Conservation (phyloP, 345 rosid genomes). For the Carallia brachiata region DNA sequence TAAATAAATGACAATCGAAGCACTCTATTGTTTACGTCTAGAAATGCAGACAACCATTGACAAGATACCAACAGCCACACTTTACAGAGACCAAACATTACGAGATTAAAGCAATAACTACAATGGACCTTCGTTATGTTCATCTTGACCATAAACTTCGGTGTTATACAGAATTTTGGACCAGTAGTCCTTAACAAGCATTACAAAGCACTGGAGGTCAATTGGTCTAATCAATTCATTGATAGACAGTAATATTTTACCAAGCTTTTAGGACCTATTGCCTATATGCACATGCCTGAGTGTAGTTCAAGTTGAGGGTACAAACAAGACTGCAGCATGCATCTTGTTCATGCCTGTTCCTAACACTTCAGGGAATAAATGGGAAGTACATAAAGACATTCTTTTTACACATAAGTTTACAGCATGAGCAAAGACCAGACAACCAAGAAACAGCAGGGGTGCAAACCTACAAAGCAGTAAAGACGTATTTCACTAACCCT, state of each 20-base stretch:
- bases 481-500: slow-evolving; percentile 44
- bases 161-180: not conserved
- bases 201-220: not conserved
- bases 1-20: too few relatives aligned
- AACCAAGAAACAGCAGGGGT: not conserved
- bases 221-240: not conserved
- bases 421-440: too few relatives aligned
- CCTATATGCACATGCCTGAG: not conserved
- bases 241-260: not conserved
- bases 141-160: not conserved
- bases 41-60: not conserved
- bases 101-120: not conserved
- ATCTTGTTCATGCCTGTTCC: too few relatives aligned
- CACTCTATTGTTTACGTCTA: not conserved
- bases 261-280: not conserved
- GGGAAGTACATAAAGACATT: too few relatives aligned
- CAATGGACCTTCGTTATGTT: not conserved
- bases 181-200: not conserved
- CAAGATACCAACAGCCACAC: not conserved
- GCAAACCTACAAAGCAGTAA: not conserved
- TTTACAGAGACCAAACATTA: not conserved
- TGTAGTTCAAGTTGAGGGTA: not conserved
- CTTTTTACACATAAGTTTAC: too few relatives aligned
- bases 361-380: not conserved
- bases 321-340: too few relatives aligned